Conservation (phyloP, 169 alveolate genomes). For the Plasmodium relictum region DNA sequence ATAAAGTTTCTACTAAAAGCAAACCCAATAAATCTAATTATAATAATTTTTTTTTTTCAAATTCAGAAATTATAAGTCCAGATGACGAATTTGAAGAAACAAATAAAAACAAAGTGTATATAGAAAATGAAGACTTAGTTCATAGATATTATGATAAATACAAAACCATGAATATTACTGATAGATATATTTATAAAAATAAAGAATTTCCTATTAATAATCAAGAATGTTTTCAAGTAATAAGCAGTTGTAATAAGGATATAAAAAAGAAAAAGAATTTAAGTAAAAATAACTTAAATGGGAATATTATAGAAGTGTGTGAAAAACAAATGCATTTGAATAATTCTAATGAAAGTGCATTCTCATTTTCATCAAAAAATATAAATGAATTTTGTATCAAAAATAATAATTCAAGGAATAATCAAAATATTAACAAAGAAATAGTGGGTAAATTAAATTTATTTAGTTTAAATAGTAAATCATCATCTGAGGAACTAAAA, state of each 20-base stretch:
- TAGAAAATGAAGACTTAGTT: neutral
- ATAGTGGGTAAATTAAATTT: neutral
- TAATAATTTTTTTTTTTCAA: no score
- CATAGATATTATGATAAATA: neutral
- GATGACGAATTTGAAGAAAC: neutral
- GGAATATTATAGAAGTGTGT: neutral
- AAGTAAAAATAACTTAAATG: neutral
- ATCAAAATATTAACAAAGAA: neutral
- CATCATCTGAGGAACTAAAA: neutral
- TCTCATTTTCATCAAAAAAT: constrained; percentile 51
- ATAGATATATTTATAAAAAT: neutral
- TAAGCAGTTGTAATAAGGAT: neutral
- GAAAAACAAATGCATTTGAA: neutral
- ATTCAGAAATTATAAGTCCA: no score
- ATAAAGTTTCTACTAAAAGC: no score
- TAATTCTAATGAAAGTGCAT: constrained; percentile 19
- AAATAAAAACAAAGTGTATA: neutral
- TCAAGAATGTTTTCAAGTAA: neutral
- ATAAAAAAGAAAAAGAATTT: neutral
- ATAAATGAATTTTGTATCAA: neutral
- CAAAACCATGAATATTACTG: neutral
- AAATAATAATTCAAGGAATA: neutral
- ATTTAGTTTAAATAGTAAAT: neutral
- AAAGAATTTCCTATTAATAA: neutral
- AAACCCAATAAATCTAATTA: no score